These are phyloP conservation scores for Haemoproteus tartakovskyi DNA, from an alignment of 169 alveolate genomes.

Conservation along the genomic window DNA sequence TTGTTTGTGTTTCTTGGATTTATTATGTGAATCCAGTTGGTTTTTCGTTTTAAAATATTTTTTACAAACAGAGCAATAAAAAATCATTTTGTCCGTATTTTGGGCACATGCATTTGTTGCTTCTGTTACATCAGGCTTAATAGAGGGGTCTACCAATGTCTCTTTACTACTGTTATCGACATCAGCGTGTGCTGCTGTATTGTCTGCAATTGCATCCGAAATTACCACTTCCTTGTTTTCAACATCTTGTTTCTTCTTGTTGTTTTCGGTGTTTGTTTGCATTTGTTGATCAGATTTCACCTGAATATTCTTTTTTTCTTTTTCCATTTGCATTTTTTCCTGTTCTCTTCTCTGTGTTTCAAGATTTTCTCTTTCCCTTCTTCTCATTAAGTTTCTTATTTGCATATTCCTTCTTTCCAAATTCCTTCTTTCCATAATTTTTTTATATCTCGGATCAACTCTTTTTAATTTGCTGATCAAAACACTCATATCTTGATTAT, in stretches of 20 bases:
- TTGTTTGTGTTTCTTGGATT: constrained; percentile 74
- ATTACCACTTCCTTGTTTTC: too few relatives aligned
- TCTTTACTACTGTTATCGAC: too few relatives aligned
- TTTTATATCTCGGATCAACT: constrained; percentile 67
- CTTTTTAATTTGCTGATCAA: constrained; percentile 76
- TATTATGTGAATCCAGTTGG: constrained; percentile 71
- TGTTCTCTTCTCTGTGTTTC: constrained; percentile 57
- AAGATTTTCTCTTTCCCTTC: constrained; percentile 57
- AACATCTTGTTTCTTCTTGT: too few relatives aligned
- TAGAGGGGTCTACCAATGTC: too few relatives aligned
- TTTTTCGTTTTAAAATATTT: constrained; percentile 71
- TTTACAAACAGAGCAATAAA: constrained; percentile 72
- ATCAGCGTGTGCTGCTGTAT: too few relatives aligned
- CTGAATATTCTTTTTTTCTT: constrained; percentile 3
- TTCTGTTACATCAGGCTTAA: too few relatives aligned
- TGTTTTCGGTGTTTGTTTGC: too few relatives aligned
- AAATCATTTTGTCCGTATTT: constrained; percentile 52
- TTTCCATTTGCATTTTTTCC: background rate
- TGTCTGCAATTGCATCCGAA: too few relatives aligned
- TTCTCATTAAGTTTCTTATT: constrained; percentile 2
- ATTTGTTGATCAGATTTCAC: background rate
- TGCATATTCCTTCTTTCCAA: constrained; percentile 4
- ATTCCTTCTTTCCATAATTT: constrained; percentile 4
- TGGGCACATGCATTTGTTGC: too few relatives aligned
- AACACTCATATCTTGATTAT: constrained; percentile 73